Evolutionary conservation across 805 yeast genomes (phyloP).

Genomic region (Myxozyma udenii): DNA sequence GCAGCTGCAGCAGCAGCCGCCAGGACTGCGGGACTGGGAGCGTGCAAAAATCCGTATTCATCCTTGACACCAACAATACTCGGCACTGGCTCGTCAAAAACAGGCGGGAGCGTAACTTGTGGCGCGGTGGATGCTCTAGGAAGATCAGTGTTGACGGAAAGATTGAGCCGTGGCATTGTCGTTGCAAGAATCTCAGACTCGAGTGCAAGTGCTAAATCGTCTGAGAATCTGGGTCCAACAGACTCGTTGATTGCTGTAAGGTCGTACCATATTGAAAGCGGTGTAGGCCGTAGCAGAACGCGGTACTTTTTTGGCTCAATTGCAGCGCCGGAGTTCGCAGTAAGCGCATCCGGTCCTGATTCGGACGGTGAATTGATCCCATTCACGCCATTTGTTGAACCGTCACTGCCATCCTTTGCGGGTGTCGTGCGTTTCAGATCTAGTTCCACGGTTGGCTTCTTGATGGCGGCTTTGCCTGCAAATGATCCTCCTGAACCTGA

Average conservation of each 20-base stretch:
- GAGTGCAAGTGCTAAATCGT: conserved; percentile 70
- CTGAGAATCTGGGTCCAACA: conserved; percentile 67
- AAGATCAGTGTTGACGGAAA: conserved; percentile 48
- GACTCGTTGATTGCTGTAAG: conserved; percentile 66
- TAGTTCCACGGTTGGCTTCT: background rate
- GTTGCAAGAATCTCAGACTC: conserved; percentile 83
- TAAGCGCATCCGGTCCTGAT: background rate
- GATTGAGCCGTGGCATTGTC: conserved; percentile 72
- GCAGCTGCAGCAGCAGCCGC: conserved; percentile 1
- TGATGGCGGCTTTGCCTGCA: too few species aligned
- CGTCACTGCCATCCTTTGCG: too few species aligned
- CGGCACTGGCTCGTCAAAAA: conserved; percentile 3
- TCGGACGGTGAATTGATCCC: too few species aligned
- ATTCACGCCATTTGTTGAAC: too few species aligned
- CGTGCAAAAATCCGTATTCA: conserved; percentile 20
- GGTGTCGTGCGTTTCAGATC: background rate
- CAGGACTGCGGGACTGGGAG: conserved; percentile 30
- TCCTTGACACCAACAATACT: conserved; percentile 4
- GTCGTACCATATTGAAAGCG: conserved; percentile 77
- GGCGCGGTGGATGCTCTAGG: background rate
- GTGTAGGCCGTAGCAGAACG: conserved; percentile 76
- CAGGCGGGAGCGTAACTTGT: background rate
- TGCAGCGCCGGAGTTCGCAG: conserved; percentile 30
- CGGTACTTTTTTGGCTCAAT: conserved; percentile 67
- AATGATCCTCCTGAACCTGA: too few species aligned